Evolutionary conservation across 345 rosid species (phyloP), one percentile per base, ranked within the genome.

Genomic region (Syzygium jambos): DNA sequence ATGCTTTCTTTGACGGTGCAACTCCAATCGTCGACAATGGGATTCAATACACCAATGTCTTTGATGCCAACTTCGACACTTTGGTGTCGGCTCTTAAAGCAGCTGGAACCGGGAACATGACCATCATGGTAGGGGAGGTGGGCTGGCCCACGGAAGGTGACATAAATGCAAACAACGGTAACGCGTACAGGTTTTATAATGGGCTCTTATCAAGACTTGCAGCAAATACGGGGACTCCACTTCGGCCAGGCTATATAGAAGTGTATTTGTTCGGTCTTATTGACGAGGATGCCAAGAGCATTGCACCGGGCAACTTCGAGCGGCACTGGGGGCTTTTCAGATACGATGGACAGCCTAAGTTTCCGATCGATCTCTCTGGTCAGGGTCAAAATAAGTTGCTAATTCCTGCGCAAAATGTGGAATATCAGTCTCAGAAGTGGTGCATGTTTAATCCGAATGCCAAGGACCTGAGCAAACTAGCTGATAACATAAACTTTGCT

Each of bases 141-240:
- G 93, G 91, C 6, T 92, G 93, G 93, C 92, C 92, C 23, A 90
- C 92, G 1, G 93, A 90, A 38, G 92, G 93, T 25, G 92, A 88
- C 85, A 87, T 85, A 78, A 86, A 90, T 85, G 92, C 92, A 7
- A 89, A 92, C 82, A 41, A 85, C 5, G 84, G 43, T 29, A 77
- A 87, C 14, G 92, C 91, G 12, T 87, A 85, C 85, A 89, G 89
- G 51, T 92, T 90, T 87, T 89, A 92, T 78, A 89, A 91, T 6
- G 93, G 94, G 52, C 55, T 88, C 14, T 56, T 89, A 6, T 22
- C 68, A 49, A 82, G 49, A 61, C 88, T 89, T 51, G 86, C 59
- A 38, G 52, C 84, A 17, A 89, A 86, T 41, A 63, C 8, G 14
- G 90, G 90, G 52, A 89, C 90, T 7, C 90, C 90, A 23, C 88